Evolutionary conservation across 345 rosid genomes (phyloP), one percentile per base, ranked within the genome.

Genomic region (Erodium maritimum): DNA sequence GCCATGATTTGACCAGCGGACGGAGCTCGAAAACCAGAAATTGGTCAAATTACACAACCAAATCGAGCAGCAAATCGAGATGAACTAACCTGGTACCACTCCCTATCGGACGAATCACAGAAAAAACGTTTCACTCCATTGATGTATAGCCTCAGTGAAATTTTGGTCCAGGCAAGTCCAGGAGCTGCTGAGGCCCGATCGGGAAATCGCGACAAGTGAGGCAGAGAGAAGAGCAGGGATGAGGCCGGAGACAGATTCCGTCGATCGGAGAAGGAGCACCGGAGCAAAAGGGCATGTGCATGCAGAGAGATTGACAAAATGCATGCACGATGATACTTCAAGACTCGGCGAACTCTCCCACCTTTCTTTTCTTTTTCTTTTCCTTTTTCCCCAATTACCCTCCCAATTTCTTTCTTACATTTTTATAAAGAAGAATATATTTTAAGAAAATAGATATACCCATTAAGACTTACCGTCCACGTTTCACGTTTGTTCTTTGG

Each of bases 271-370:
- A 21, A 33, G 37, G 19, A 51, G 5, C 34, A 51, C 29, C 23
- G 60, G 59, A 65, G 29, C 50, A 65, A 57, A 29, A 56, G 57
- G 53, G 33, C 64, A 21, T 57, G 78, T 68, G 77, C 86, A 81
- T 81, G 86, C 79, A 69, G 54, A 68, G 34, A 51, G 67, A 29
- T 79, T 77, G 60, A 50, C 56, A 71, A 66, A 70, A 64, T 76
- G 82, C 83, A 79, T 79, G 87, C 87, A 76, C 81, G 87, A 82
- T 76, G 75, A 74, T 82, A 67, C 87, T 82, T 82, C 75, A 76
- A 79, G 87, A 69, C 83, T 71, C 80, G 70, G 83, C 81, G 68
- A 79, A 45, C 78, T 70, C 79, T 19, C 59, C 52, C 34, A 22
- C 61, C 54, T 61, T 55, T 20, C n/a, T n/a, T n/a, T n/a, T n/a